Evolutionary conservation across 495 filamentous ascomycete species (phyloP).

Genomic region (Astrothelium macrocarpum): DNA sequence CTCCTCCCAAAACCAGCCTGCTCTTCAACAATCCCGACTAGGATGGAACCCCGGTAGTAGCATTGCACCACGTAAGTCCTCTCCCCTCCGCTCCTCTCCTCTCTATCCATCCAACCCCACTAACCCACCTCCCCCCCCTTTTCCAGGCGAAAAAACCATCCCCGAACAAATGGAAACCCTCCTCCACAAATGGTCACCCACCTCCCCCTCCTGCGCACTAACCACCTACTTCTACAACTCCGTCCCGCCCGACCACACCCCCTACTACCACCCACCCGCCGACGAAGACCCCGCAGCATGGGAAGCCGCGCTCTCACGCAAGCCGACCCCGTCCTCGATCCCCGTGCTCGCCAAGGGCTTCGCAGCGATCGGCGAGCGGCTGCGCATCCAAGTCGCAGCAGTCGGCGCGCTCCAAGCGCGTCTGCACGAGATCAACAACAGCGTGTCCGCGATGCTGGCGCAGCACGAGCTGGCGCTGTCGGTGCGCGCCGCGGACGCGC

Average conservation of each 20-base stretch:
- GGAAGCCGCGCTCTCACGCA: conserved; percentile 83
- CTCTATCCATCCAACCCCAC: conserved; percentile 8
- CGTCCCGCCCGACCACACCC: conserved; percentile 65
- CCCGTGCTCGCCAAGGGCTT: conserved; percentile 66
- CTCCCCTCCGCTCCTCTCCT: conserved; percentile 1
- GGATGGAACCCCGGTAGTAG: not conserved
- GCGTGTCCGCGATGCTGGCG: conserved; percentile 65
- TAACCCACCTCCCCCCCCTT: not conserved
- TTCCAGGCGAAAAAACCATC: conserved; percentile 65
- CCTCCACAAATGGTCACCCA: conserved; percentile 73
- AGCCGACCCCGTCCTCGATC: conserved; percentile 67
- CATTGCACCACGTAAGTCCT: conserved; percentile 14
- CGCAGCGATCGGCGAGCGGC: conserved; percentile 60
- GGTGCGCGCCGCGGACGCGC: conserved; percentile 68
- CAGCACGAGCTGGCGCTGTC: conserved; percentile 74
- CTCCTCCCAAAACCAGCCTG: conserved; percentile 5
- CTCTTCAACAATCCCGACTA: not conserved
- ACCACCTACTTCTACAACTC: conserved; percentile 91
- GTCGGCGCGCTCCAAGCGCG: conserved; percentile 62
- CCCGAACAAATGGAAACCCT: conserved; percentile 74
- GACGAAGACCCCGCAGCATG: conserved; percentile 76
- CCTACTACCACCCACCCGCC: conserved; percentile 69
- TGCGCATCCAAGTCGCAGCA: conserved; percentile 64
- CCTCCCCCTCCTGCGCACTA: conserved; percentile 63
- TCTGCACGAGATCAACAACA: conserved; percentile 87